Base-by-base conservation (phyloP, 345 rosid species). In the Rubroshorea leprosula region DNA sequence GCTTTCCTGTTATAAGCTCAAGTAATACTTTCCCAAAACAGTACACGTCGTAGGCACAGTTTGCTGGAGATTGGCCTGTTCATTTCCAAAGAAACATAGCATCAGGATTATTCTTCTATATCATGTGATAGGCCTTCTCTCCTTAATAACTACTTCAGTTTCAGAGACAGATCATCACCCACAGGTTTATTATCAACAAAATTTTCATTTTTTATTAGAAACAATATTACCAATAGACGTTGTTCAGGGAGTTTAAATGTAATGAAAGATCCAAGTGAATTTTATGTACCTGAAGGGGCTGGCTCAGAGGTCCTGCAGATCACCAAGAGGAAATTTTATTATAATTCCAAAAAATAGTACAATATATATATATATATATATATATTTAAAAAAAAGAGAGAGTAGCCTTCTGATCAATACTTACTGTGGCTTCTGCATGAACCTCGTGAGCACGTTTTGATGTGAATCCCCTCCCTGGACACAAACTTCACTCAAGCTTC, bases 21-120 rank as follows among this genome's bases (percentile, higher is more conserved):
- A 93, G 75, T 27, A 93, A 73, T 53, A 93, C 75, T 60, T 81
- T 87, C n/a, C 99, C 99, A 14, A 89, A 93, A 54, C 99, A 89
- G 72, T 78, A 93, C 18, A 93, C 87, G 26, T 93, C 99, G 17
- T 85, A 82, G 19, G 96, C 74, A 49, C 97, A 83, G 16, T 72
- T 78, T 19, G 78, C 65, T 5, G 80, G 51, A 5, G 64, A 45
- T 15, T 78, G 68, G 57, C 84, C 92, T 86, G 85, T 60, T 13
- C 54, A 57, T 55, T 50, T 65, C 55, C 54, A 48, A 61, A 25
- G 45, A 65, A 51, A 57, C n/a, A n/a, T n/a, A 19, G 17, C 51
- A 61, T 65, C 50, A 65, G 49, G 25, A 27, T 47, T 26, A 57
- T n/a, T 12, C 35, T n/a, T n/a, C n/a, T n/a, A n/a, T n/a, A n/a